These are phyloP conservation scores for Diplocarpon mali DNA, from an alignment of 2,329 filamentous ascomycete species.

Conservation along the genomic window DNA sequence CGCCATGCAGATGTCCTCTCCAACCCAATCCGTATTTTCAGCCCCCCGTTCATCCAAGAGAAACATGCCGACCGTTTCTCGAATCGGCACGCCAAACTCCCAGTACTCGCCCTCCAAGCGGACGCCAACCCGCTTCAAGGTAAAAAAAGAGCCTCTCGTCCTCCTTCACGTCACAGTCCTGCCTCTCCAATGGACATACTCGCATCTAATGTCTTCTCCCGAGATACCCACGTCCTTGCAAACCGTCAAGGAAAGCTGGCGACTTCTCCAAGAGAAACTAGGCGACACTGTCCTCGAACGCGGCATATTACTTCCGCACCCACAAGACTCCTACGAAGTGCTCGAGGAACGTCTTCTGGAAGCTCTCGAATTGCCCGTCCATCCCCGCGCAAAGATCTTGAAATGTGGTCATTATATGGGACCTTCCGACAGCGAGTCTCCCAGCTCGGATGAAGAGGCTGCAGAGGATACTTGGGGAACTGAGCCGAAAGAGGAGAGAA, in stretches of 20 bases:
- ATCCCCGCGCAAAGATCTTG: slow-evolving; percentile 54
- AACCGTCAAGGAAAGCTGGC: slow-evolving; percentile 50
- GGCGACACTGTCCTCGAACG: slow-evolving; percentile 63
- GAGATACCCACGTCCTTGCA: slow-evolving; percentile 36
- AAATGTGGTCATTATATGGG: slow-evolving; percentile 69
- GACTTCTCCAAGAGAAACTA: slow-evolving; percentile 56
- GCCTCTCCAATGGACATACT: slow-evolving; percentile 57
- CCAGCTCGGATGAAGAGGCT: slow-evolving; percentile 23
- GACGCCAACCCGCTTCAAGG: slow-evolving; percentile 47
- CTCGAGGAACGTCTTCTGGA: slow-evolving; percentile 69
- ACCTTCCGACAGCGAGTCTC: slow-evolving; percentile 28
- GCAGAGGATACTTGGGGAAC: slow-evolving; percentile 9
- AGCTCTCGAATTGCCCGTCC: slow-evolving; percentile 57
- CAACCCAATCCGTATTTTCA: slow-evolving; percentile 44
- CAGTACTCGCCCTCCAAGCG: slow-evolving; percentile 19
- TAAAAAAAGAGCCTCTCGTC: slow-evolving; percentile 54
- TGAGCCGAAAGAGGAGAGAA: slow-evolving; percentile 9
- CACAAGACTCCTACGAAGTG: slow-evolving; percentile 68
- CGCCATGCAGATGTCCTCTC: slow-evolving; percentile 62
- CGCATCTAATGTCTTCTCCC: slow-evolving; percentile 38
- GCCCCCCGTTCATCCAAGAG: slow-evolving; percentile 45
- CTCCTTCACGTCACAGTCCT: slow-evolving; percentile 68
- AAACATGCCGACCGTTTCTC: slow-evolving; percentile 37
- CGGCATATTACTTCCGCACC: slow-evolving; percentile 66
- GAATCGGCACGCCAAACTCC: slow-evolving; percentile 42